Percentiles rank a stretch among this genome's conserved stretches.
Evolutionary conservation across 352 stramenopile species (phyloP).

Genomic region (Pythium phragmiticola): DNA sequence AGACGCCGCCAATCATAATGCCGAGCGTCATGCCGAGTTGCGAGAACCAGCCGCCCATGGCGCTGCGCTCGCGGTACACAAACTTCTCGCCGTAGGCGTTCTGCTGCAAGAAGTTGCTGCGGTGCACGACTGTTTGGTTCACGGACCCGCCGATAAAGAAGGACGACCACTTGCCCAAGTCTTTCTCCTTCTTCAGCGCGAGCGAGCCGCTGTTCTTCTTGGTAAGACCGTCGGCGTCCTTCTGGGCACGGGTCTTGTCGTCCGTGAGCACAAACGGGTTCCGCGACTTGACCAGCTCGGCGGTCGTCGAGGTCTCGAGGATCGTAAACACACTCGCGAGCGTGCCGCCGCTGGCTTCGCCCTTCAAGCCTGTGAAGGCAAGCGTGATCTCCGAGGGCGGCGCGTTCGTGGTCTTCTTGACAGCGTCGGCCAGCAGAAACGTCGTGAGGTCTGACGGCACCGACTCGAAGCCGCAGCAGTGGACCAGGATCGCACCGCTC

Average conservation of each 20-base stretch:
- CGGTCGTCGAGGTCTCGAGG: constrained; percentile 46
- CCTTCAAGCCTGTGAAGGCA: constrained; percentile 50
- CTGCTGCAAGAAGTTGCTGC: constrained; percentile 58
- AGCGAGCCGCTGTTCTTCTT: constrained; percentile 36
- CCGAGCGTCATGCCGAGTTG: constrained; percentile 43
- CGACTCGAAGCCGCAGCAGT: constrained; percentile 89
- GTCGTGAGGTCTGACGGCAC: constrained; percentile 86
- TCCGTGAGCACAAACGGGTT: constrained; percentile 70
- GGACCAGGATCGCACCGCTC: constrained; percentile 80
- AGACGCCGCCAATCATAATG: constrained; percentile 32
- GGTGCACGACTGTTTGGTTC: constrained; percentile 83
- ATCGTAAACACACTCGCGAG: constrained; percentile 54
- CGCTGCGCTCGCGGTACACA: constrained; percentile 63
- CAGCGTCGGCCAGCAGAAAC: constrained; percentile 65
- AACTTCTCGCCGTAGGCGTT: constrained; percentile 61
- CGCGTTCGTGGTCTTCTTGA: constrained; percentile 51
- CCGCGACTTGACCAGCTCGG: constrained; percentile 37
- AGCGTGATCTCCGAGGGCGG: constrained; percentile 38
- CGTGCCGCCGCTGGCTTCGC: constrained; percentile 62
- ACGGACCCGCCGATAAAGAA: constrained; percentile 78
- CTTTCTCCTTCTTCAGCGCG: constrained; percentile 65
- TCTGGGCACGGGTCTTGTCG: constrained; percentile 37
- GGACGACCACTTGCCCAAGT: constrained; percentile 57
- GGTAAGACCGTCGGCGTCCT: constrained; percentile 32
- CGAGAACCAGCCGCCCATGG: constrained; percentile 44